A percentile compares a stretch with the other conserved stretches of the same genome.
Evolutionary conservation across 2,329 filamentous ascomycete species (phyloP).

Genomic region (Monosporascus sp.): DNA sequence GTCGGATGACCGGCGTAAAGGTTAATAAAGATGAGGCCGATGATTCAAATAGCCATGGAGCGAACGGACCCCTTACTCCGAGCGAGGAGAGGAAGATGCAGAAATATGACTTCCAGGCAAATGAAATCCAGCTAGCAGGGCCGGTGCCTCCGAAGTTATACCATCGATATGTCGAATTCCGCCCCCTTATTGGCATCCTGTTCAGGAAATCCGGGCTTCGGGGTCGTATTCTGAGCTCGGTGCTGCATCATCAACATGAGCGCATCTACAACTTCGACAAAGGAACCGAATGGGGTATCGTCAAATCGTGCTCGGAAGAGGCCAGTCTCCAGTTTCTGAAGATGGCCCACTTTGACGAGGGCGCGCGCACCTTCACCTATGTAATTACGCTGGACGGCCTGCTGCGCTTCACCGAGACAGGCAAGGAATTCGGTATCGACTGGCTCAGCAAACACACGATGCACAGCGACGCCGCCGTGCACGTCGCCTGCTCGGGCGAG

Average conservation of each 20-base stretch:
- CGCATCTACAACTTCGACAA: conserved; percentile 86
- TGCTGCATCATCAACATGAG: conserved; percentile 82
- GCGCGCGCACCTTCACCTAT: conserved; percentile 85
- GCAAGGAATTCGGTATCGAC: conserved; percentile 92
- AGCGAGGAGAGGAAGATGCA: conserved; percentile 49
- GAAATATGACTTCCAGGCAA: conserved; percentile 91
- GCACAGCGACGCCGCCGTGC: conserved; percentile 88
- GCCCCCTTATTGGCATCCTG: conserved; percentile 83
- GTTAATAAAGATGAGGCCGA: conserved; percentile 55
- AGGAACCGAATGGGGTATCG: conserved; percentile 66
- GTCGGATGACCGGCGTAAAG: conserved; percentile 69
- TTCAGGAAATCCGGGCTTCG: conserved; percentile 74
- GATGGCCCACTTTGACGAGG: conserved; percentile 80
- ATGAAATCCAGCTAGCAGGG: conserved; percentile 80
- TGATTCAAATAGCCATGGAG: conserved; percentile 31
- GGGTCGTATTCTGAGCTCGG: conserved; percentile 75
- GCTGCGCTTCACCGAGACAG: conserved; percentile 89
- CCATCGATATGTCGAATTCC: conserved; percentile 90
- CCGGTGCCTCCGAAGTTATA: conserved; percentile 78
- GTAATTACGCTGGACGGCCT: conserved; percentile 82
- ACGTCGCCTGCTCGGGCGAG: conserved; percentile 88
- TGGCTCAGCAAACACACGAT: conserved; percentile 93
- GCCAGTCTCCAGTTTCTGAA: conserved; percentile 78
- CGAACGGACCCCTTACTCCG: conserved; percentile 5
- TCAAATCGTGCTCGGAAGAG: conserved; percentile 61